Conservation (phyloP, 768 basidiomycete species). For the Cubamyces lactineus region DNA sequence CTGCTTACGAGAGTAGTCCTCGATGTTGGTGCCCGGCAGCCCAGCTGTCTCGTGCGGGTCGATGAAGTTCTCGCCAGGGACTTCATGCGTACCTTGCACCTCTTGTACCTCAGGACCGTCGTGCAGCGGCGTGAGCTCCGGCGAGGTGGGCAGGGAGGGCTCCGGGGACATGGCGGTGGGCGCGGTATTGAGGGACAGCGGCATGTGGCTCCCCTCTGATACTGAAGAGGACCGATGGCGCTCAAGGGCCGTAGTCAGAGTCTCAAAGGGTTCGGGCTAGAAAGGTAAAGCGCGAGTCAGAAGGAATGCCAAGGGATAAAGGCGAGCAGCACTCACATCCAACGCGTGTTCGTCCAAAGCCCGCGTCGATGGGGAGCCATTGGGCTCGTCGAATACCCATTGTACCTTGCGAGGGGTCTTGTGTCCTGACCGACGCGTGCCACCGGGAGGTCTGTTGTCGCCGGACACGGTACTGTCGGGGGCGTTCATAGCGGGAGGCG, state of each 20-base stretch:
- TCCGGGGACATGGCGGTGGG: slow-evolving; percentile 25
- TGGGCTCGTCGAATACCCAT: slow-evolving; percentile 44
- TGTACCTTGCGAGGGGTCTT: slow-evolving; percentile 57
- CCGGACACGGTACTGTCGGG: slow-evolving; percentile 1
- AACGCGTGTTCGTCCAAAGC: slow-evolving; percentile 57
- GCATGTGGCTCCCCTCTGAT: slow-evolving; percentile 23
- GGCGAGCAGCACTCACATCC: slow-evolving; percentile 46
- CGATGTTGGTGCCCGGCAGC: slow-evolving; percentile 49
- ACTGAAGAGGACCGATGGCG: slow-evolving; percentile 42
- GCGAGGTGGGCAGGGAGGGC: slow-evolving; percentile 24
- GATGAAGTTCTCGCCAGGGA: slow-evolving; percentile 58
- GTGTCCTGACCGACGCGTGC: slow-evolving; percentile 34
- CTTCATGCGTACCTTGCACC: neutral
- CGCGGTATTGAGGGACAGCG: slow-evolving; percentile 12
- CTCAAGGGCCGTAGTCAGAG: slow-evolving; percentile 54
- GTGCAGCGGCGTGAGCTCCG: slow-evolving; percentile 31
- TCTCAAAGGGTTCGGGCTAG: slow-evolving; percentile 54
- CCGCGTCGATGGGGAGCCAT: slow-evolving; percentile 32
- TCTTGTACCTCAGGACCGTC: neutral
- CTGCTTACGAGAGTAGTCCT: slow-evolving; percentile 37
- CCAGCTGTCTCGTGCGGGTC: slow-evolving; percentile 68
- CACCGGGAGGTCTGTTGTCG: slow-evolving; percentile 27
- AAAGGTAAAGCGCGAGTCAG: slow-evolving; percentile 11
- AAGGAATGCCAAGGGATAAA: slow-evolving; percentile 12
- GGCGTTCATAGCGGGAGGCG: slow-evolving; percentile 18